Base-by-base conservation (phyloP, 2,329 filamentous ascomycete genomes). In the Neocucurbitaria cava region DNA sequence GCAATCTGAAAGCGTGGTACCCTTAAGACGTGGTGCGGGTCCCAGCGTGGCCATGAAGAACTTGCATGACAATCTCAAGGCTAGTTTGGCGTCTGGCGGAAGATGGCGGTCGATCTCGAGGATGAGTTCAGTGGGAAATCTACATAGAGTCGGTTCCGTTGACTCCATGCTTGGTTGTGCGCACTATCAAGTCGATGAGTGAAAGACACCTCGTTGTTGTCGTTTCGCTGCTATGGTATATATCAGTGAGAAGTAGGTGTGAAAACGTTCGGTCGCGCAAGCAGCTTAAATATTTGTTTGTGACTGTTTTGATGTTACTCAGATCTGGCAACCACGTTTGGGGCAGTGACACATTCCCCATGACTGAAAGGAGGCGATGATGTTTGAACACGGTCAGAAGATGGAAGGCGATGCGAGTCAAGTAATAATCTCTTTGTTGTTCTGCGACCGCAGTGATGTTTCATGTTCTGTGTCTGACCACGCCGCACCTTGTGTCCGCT, bases 161-260 rank as follows among this genome's bases (percentile, higher is more conserved):
- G 40, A 31, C 7, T 47, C 42, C 60, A 66, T 67, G 17, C 15
- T 44, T 1, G 24, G 23, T 78, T n/a, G 13, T n/a, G 31, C 31
- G 13, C 4, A 35, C 15, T 13, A 15, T 17, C 15, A 17, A n/a
- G 31, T 35, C 31, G 31, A 35, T 35, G 3, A 17, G 31, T 8
- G 13, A n/a, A 17, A 15, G 13, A 5, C 17, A n/a, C n/a, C 10
- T 4, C 5, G 13, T n/a, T 6, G 5, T 35, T 35, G 15, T 35
- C 13, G 31, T 17, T 17, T 26, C 9, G 24, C 11, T 35, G 31
- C 15, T 5, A 93, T 89, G 52, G 81, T 72, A 20, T 84, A 72
- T 40, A 88, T 84, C 82, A 97, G 94, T 48, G 89, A 91, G 63
- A 87, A 92, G 60, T 87, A 87, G 82, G 97, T 97, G 81, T 97